Percentiles rank a stretch among this genome's conserved stretches.
These are phyloP conservation scores for Xanthoconium stramineum DNA, from an alignment of 768 basidiomycete genomes.

Conservation along the genomic window DNA sequence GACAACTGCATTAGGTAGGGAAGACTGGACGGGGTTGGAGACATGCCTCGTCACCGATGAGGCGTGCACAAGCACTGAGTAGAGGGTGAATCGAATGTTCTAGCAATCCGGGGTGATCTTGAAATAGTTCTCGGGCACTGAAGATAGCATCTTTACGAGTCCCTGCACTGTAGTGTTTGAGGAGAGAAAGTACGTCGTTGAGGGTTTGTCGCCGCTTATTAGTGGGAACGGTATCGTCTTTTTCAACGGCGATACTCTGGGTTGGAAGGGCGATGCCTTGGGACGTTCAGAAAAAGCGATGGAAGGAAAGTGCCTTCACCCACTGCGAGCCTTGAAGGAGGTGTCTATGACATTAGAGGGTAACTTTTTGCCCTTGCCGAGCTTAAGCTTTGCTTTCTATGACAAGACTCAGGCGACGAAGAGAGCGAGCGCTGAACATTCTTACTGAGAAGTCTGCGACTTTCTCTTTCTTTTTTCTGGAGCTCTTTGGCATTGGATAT, in stretches of 20 bases:
- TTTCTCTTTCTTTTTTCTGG: slow-evolving; percentile 85
- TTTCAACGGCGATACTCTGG: slow-evolving; percentile 69
- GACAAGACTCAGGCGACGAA: slow-evolving; percentile 1
- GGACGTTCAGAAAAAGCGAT: slow-evolving; percentile 7
- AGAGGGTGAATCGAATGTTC: slow-evolving; percentile 50
- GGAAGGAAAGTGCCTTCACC: slow-evolving; percentile 27
- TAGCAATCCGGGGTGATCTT: slow-evolving; percentile 55
- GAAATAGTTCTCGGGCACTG: slow-evolving; percentile 71
- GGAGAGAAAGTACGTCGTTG: slow-evolving; percentile 68
- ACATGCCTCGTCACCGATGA: slow-evolving; percentile 81
- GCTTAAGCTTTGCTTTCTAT: slow-evolving; percentile 94
- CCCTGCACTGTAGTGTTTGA: slow-evolving; percentile 82
- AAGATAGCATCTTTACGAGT: slow-evolving; percentile 74
- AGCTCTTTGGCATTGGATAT: slow-evolving; percentile 71
- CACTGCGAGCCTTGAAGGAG: slow-evolving; percentile 92
- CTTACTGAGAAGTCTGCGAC: slow-evolving; percentile 81
- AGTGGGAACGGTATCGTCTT: slow-evolving; percentile 55
- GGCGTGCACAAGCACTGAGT: slow-evolving; percentile 58
- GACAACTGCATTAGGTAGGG: not conserved
- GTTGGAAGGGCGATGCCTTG: slow-evolving; percentile 86
- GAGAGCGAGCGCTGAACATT: not conserved
- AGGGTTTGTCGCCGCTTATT: slow-evolving; percentile 77
- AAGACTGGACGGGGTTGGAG: not conserved
- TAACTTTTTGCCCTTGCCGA: slow-evolving; percentile 88
- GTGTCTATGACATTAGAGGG: slow-evolving; percentile 90